These are phyloP conservation scores for Acacia crassicarpa DNA, from an alignment of 306 rosid genomes.

Conservation along the genomic window DNA sequence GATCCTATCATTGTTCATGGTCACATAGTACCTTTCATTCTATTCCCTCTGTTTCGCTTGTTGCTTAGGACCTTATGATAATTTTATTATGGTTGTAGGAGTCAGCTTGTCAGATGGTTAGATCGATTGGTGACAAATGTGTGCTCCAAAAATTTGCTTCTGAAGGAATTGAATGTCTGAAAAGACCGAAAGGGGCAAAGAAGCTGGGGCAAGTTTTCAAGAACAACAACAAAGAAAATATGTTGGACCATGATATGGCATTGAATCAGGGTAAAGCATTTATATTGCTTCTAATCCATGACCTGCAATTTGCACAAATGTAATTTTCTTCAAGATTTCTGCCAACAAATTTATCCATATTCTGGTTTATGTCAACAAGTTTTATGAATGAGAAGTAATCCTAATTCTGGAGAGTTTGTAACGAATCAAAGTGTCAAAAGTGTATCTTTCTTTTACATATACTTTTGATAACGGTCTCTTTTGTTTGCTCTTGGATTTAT, in stretches of 20 bases:
- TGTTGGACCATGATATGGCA: conserved; percentile 17
- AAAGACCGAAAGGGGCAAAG: conserved; percentile 48
- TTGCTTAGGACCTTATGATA: conserved; percentile 25
- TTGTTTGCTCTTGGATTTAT: neutral
- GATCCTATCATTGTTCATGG: conserved; percentile 17
- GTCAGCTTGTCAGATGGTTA: conserved; percentile 72
- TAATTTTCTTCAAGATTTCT: conserved; percentile 11
- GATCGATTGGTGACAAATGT: conserved; percentile 62
- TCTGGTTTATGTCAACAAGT: neutral
- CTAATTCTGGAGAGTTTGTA: neutral
- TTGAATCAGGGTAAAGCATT: conserved; percentile 27
- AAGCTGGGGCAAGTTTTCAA: conserved; percentile 34
- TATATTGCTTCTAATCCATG: conserved; percentile 5
- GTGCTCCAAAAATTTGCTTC: conserved; percentile 69
- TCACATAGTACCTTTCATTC: conserved; percentile 7
- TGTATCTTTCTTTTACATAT: neutral
- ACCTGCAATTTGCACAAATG: conserved; percentile 1
- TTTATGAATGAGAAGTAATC: neutral
- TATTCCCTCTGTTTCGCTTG: conserved; percentile 2
- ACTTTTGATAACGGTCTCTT: neutral
- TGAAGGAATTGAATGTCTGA: conserved; percentile 67
- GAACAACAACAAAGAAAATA: conserved; percentile 34
- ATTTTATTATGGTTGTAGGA: conserved; percentile 49
- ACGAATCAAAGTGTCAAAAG: neutral
- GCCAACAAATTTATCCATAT: neutral